phyloP scores from a whole-genome alignment of 306 rosid genomes.

The Erythrophleum fordii region DNA sequence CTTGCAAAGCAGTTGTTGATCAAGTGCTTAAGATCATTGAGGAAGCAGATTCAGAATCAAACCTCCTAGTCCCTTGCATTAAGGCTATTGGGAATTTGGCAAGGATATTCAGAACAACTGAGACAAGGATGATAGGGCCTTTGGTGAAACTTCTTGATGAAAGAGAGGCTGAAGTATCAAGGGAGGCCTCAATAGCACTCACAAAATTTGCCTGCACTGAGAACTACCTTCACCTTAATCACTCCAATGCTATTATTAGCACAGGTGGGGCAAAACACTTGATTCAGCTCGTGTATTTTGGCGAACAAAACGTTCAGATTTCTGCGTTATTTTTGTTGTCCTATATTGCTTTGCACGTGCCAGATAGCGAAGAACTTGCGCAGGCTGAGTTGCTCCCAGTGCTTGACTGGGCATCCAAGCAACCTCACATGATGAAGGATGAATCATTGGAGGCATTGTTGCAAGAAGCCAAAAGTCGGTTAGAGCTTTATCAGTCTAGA shows the following conservation, averaged over 20 bases:
- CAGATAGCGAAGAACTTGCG: constrained; percentile 84
- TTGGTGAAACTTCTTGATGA: constrained; percentile 79
- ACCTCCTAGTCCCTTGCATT: constrained; percentile 73
- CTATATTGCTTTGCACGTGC: constrained; percentile 74
- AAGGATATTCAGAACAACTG: constrained; percentile 76
- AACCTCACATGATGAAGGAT: constrained; percentile 59
- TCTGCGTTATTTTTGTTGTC: constrained; percentile 61
- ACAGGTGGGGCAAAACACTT: constrained; percentile 72
- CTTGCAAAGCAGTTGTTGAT: constrained; percentile 84
- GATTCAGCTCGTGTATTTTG: constrained; percentile 77
- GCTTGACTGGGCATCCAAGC: constrained; percentile 86
- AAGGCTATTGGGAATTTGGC: constrained; percentile 81
- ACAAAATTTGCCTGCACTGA: constrained; percentile 64
- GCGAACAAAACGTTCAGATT: constrained; percentile 68
- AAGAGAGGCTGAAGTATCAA: constrained; percentile 60
- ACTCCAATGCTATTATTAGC: constrained; percentile 70
- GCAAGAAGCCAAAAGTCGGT: constrained; percentile 66
- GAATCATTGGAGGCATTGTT: constrained; percentile 57
- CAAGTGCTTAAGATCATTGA: constrained; percentile 69
- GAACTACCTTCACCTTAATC: constrained; percentile 71
- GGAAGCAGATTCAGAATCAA: constrained; percentile 48
- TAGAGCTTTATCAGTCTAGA: constrained; percentile 86
- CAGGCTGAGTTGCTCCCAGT: constrained; percentile 64
- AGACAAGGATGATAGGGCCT: constrained; percentile 74
- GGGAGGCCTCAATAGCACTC: constrained; percentile 72